Evolutionary conservation across 2,329 filamentous ascomycete species (phyloP).

Genomic region (Colletotrichum liriopes): DNA sequence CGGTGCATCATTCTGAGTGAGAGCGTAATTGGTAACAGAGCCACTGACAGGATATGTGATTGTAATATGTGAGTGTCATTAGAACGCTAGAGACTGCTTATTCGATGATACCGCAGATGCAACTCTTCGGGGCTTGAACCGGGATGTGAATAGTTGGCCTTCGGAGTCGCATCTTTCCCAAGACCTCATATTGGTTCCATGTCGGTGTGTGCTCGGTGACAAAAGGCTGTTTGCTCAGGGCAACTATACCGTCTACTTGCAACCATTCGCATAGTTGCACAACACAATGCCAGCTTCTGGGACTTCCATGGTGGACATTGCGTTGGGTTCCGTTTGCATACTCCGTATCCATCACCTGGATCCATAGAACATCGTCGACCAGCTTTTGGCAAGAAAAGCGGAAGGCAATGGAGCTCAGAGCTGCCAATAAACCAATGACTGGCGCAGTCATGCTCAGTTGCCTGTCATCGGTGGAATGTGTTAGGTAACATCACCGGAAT

Average conservation of each 20-base stretch:
- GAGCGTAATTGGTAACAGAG: too few species aligned
- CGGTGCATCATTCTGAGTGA: too few species aligned
- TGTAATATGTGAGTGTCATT: too few species aligned
- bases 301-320: not conserved
- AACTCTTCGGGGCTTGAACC: too few species aligned
- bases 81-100: too few species aligned
- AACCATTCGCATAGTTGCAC: not conserved
- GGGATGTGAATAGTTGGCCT: too few species aligned
- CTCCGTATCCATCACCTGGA: not conserved
- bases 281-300: not conserved
- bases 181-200: not conserved
- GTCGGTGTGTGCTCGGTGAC: conserved; percentile 1
- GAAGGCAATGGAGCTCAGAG: not conserved
- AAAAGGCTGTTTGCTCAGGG: not conserved
- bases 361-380: not conserved
- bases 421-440: not conserved
- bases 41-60: too few species aligned
- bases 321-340: not conserved
- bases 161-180: not conserved
- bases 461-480: not conserved
- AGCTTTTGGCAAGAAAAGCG: not conserved
- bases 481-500: not conserved
- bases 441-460: not conserved
- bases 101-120: too few species aligned
- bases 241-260: not conserved